Conservation (phyloP, 306 rosid genomes). For the Dalbergia oliveri region DNA sequence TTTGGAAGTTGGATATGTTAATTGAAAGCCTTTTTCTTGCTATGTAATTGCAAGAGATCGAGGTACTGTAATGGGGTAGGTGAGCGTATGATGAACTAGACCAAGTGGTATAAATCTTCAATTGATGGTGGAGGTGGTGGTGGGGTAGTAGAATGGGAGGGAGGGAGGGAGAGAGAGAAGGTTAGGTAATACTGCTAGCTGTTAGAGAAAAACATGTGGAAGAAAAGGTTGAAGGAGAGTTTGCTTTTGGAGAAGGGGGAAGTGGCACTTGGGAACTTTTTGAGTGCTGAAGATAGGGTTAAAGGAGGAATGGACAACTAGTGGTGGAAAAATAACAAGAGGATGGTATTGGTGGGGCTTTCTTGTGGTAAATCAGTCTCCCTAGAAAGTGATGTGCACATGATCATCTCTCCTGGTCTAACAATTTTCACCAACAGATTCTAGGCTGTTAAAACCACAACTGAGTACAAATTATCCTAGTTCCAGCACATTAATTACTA, state of each 20-base stretch:
- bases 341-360: conserved; percentile 43
- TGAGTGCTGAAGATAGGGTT: conserved; percentile 38
- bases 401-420: conserved; percentile 44
- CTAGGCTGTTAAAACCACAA: neutral
- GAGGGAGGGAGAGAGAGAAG: conserved; percentile 37
- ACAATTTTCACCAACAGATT: neutral
- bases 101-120: conserved; percentile 11
- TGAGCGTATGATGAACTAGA: conserved; percentile 39
- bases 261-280: conserved; percentile 46
- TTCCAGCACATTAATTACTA: conserved; percentile 1
- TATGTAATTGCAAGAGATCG: conserved; percentile 16
- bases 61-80: conserved; percentile 38
- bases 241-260: conserved; percentile 33
- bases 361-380: conserved; percentile 40
- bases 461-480: conserved; percentile 1
- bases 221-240: conserved; percentile 31
- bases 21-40: conserved; percentile 13
- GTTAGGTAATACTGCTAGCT: conserved; percentile 43
- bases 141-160: neutral
- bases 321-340: conserved; percentile 43
- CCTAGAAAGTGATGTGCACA: conserved; percentile 53
- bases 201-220: conserved; percentile 46
- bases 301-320: neutral
- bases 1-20: conserved; percentile 18
- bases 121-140: neutral